phyloP scores from a whole-genome alignment of 1,139 yeast genomes.

The Eremothecium cymbalariae region DNA sequence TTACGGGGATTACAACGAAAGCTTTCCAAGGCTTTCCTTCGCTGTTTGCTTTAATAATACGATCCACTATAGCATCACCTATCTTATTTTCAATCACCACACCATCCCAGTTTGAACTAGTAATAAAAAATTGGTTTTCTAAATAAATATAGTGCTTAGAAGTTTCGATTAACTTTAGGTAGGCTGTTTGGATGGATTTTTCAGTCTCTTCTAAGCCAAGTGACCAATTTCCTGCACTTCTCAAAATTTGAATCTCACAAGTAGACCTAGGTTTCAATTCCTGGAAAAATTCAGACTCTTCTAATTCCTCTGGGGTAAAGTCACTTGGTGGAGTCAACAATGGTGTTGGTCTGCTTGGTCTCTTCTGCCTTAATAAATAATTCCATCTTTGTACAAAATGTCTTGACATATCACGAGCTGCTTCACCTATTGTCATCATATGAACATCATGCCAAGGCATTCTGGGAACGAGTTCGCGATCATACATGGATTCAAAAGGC shows the following conservation, averaged over 20 bases:
- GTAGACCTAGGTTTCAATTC: slow-evolving; percentile 46
- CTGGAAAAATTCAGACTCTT: slow-evolving; percentile 44
- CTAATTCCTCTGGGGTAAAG: slow-evolving; percentile 62
- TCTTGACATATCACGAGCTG: slow-evolving; percentile 85
- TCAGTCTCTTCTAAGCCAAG: slow-evolving; percentile 79
- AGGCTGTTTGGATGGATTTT: slow-evolving; percentile 87
- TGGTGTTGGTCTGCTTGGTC: slow-evolving; percentile 93
- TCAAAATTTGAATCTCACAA: slow-evolving; percentile 80
- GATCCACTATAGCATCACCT: slow-evolving; percentile 93
- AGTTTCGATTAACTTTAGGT: slow-evolving; percentile 79
- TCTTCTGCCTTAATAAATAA: slow-evolving; percentile 78
- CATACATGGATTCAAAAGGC: slow-evolving; percentile 91
- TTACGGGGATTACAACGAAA: slow-evolving; percentile 79
- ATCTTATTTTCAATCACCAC: slow-evolving; percentile 78
- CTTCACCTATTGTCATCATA: slow-evolving; percentile 92
- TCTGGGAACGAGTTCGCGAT: slow-evolving; percentile 70
- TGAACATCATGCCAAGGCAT: slow-evolving; percentile 99
- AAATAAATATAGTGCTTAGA: slow-evolving; percentile 90
- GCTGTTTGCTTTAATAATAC: slow-evolving; percentile 80
- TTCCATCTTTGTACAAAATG: slow-evolving; percentile 99
- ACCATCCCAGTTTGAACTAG: slow-evolving; percentile 82
- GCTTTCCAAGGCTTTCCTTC: slow-evolving; percentile 84
- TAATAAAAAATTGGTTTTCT: slow-evolving; percentile 89
- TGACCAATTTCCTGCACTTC: slow-evolving; percentile 93
- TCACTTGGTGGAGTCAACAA: slow-evolving; percentile 88